Evolutionary conservation across 140 eudicot genomes (phyloP).

Genomic region (Ambrosia hybrid): DNA sequence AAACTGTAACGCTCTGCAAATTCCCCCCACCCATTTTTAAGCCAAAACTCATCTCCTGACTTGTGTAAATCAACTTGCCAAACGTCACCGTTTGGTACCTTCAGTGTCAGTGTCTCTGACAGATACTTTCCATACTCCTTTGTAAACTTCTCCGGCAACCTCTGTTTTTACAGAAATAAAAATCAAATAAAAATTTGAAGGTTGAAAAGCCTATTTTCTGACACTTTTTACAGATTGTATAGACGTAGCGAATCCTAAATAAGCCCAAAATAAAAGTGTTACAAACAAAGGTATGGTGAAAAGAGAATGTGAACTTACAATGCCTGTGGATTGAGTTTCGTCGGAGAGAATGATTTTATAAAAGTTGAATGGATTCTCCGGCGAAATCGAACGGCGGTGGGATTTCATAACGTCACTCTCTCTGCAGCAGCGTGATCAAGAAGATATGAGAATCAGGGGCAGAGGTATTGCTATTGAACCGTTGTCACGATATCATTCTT

Average conservation of each 20-base stretch:
- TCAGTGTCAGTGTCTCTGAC: slow-evolving; percentile 23
- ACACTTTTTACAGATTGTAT: no score
- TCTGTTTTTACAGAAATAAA: slow-evolving; percentile 14
- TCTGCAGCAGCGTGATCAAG: not conserved
- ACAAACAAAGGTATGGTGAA: not conserved
- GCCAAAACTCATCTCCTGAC: slow-evolving; percentile 36
- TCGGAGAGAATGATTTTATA: slow-evolving; percentile 24
- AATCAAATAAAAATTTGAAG: not conserved
- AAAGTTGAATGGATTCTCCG: slow-evolving; percentile 33
- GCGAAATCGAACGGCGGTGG: slow-evolving; percentile 13
- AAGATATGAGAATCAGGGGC: no score
- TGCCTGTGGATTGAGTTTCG: slow-evolving; percentile 18
- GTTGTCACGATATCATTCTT: no score
- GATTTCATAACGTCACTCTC: slow-evolving; percentile 13
- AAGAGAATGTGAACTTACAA: slow-evolving; percentile 24
- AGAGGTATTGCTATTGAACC: no score
- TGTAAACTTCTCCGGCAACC: slow-evolving; percentile 42
- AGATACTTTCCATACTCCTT: slow-evolving; percentile 35
- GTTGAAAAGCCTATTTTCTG: no score
- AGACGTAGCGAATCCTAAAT: no score
- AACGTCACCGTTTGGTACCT: slow-evolving; percentile 34
- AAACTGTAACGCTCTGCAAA: slow-evolving; percentile 39
- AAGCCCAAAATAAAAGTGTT: no score
- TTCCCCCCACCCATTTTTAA: slow-evolving; percentile 44
- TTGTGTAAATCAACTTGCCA: slow-evolving; percentile 37